Base-by-base conservation (phyloP, 2,329 filamentous ascomycete genomes). In the Eutypa lata region DNA sequence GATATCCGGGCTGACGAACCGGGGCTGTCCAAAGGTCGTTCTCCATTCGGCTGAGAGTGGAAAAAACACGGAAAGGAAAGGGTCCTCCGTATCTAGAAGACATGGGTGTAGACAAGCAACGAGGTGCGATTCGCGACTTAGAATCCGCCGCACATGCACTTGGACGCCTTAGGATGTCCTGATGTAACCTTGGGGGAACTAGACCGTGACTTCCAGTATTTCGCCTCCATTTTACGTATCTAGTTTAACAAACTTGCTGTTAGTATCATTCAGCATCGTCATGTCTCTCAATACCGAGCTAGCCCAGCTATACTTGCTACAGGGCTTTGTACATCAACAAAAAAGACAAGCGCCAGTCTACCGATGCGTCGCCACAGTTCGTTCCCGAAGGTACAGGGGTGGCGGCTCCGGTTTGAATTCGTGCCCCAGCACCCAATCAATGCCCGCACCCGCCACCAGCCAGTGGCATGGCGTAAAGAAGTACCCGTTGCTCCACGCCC, bases 341-440 rank as follows among this genome's bases (percentile, higher is more conserved):
- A 21, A 28, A 45, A 45, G 22, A 45, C 18, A 45, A 24, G 42
- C 42, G 38, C n/a, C 38, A 42, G 16, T 45, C 4, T 24, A 21
- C 42, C 42, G 42, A 45, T 45, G 42, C 21, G 22, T 26, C 42
- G 37, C 28, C 49, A 44, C 33, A 48, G 44, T 35, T 49, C 47
- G 50, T 48, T 63, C 63, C 67, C 66, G 66, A 65, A 59, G 48
- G 56, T 64, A 63, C 65, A 67, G 65, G 66, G 62, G 60, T 60
- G 51, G 51, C 51, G 56, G 61, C 61, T 68, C 67, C 67, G 67
- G 65, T 67, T 68, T 68, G 64, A 68, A 61, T 68, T 69, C 67
- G 67, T 69, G 63, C 58, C 61, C 59, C 65, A 59, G 58, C 57
- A 61, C 57, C 63, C 65, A 65, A 58, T 67, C 59, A 62, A 57